phyloP scores from a whole-genome alignment of 2,329 filamentous ascomycete genomes.

The Acephala macrosclerotiorum region DNA sequence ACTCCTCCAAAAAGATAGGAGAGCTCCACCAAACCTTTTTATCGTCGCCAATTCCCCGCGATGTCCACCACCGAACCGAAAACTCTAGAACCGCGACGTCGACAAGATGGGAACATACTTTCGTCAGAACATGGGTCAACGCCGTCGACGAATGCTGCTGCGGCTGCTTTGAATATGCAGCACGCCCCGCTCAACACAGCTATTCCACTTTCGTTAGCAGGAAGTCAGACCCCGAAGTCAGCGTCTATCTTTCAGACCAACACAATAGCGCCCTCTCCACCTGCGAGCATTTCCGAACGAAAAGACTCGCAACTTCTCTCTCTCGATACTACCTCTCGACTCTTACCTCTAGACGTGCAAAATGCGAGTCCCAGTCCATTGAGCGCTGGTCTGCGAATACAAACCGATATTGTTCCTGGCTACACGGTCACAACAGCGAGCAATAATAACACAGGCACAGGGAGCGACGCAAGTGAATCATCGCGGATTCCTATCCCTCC shows the following conservation, averaged over 20 bases:
- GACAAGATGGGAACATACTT: conserved; percentile 20
- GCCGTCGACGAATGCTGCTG: conserved; percentile 16
- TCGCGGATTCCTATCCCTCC: conserved; percentile 21
- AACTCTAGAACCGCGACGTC: conserved; percentile 29
- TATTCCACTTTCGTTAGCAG: conserved; percentile 22
- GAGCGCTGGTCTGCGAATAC: conserved; percentile 44
- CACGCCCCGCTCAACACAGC: conserved; percentile 27
- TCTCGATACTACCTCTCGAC: conserved; percentile 38
- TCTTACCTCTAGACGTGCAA: conserved; percentile 27
- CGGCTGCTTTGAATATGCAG: conserved; percentile 28
- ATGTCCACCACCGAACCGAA: conserved; percentile 36
- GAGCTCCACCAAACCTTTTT: conserved; percentile 12
- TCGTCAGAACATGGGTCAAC: conserved; percentile 19
- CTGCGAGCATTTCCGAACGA: conserved; percentile 30
- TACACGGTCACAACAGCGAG: conserved; percentile 38
- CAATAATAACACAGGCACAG: conserved; percentile 23
- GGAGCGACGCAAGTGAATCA: conserved; percentile 28
- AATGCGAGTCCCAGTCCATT: conserved; percentile 35
- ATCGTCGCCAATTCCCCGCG: conserved; percentile 26
- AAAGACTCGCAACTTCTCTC: conserved; percentile 27
- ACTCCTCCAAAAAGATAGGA: conserved; percentile 21
- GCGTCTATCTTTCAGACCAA: conserved; percentile 46
- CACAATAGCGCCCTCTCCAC: conserved; percentile 49
- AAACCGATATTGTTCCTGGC: conserved; percentile 46
- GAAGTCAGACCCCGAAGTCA: conserved; percentile 20